phyloP scores from a whole-genome alignment of 2,329 filamentous ascomycete species.

The Trichoderma koningiopsis region DNA sequence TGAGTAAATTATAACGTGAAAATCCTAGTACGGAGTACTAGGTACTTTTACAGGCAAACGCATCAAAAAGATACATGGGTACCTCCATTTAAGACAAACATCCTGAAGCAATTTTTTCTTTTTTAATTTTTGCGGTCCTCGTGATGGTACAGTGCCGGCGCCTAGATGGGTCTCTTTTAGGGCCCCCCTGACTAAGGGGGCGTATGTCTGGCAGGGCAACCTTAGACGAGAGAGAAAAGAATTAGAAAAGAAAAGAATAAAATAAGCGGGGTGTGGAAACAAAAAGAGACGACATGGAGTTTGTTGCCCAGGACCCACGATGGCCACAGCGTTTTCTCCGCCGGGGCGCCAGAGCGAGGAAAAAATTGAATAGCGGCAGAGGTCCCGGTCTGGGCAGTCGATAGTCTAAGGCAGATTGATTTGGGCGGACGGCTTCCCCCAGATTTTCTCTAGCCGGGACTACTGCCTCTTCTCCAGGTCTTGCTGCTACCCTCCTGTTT shows the following conservation, averaged over 20 bases:
- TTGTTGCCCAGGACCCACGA: background rate
- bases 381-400: background rate
- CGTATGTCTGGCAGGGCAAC: background rate
- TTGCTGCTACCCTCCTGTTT: background rate
- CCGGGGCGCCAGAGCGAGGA: background rate
- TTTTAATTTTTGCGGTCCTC: constrained; percentile 35
- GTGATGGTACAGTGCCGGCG: constrained; percentile 34
- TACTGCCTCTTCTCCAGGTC: background rate
- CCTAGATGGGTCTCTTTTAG: constrained; percentile 11
- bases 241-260: background rate
- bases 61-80: background rate
- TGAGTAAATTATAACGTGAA: background rate
- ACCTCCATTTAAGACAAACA: background rate
- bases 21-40: background rate
- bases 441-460: constrained; percentile 22
- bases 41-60: background rate
- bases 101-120: constrained; percentile 14
- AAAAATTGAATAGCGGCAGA: background rate
- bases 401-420: background rate
- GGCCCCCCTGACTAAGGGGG: background rate
- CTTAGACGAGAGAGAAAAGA: background rate
- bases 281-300: background rate
- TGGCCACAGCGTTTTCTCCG: constrained; percentile 18
- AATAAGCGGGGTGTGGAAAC: background rate
- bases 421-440: constrained; percentile 18